phyloP scores from a whole-genome alignment of 2,329 filamentous ascomycete genomes.

The Periconia sp. region DNA sequence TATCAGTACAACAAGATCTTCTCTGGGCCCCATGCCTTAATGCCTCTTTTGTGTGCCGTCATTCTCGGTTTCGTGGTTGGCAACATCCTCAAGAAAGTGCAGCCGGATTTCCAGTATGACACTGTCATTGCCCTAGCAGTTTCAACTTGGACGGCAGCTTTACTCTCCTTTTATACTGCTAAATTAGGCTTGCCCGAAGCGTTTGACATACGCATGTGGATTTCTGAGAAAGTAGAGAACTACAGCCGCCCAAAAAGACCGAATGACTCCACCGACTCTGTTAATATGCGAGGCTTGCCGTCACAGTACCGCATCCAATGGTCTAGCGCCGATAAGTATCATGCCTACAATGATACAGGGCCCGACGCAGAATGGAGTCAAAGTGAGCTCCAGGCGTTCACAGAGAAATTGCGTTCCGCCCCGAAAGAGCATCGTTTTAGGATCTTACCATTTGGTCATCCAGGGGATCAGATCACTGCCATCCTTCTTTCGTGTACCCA shows the following conservation, averaged over 20 bases:
- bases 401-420: conserved; percentile 50
- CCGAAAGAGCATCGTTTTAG: conserved; percentile 51
- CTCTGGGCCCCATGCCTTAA: conserved; percentile 56
- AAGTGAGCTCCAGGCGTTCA: conserved; percentile 56
- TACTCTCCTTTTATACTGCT: conserved; percentile 56
- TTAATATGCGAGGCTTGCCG: conserved; percentile 32
- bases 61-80: conserved; percentile 56
- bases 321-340: conserved; percentile 40
- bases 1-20: conserved; percentile 60
- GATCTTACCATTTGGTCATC: conserved; percentile 49
- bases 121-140: conserved; percentile 56
- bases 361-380: conserved; percentile 56
- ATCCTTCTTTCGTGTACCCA: conserved; percentile 48
- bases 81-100: conserved; percentile 49
- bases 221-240: conserved; percentile 22
- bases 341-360: conserved; percentile 53
- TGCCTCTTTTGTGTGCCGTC: conserved; percentile 55
- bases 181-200: conserved; percentile 55
- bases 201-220: conserved; percentile 36
- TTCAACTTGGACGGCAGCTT: conserved; percentile 59
- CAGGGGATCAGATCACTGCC: conserved; percentile 52
- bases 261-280: conserved; percentile 22
- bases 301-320: conserved; percentile 26
- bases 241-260: conserved; percentile 17
- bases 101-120: conserved; percentile 51